These are phyloP conservation scores for Aurifilum marmelostoma DNA, from an alignment of 2,329 filamentous ascomycete genomes.

Conservation along the genomic window DNA sequence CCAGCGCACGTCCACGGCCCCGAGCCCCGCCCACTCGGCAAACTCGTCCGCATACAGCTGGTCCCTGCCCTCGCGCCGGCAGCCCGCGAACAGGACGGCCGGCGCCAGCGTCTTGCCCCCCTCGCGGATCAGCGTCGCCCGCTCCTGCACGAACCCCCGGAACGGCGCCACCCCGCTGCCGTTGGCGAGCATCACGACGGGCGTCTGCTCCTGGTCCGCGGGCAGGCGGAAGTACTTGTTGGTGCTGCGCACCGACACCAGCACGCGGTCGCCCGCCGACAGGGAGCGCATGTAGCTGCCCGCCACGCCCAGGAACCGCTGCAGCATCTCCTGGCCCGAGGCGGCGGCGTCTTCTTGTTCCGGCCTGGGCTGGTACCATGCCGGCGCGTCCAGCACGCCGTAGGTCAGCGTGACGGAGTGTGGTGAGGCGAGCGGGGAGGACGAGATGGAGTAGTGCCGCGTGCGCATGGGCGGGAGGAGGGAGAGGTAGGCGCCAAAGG, in stretches of 20 bases:
- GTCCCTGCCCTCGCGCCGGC: slow-evolving; percentile 41
- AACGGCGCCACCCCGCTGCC: slow-evolving; percentile 65
- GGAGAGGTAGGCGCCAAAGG: slow-evolving; percentile 68
- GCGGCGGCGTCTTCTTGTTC: slow-evolving; percentile 43
- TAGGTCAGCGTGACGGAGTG: slow-evolving; percentile 68
- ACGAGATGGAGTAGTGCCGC: slow-evolving; percentile 80
- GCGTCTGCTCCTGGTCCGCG: slow-evolving; percentile 46
- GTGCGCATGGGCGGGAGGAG: slow-evolving; percentile 79
- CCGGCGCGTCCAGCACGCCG: slow-evolving; percentile 62
- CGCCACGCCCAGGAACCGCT: slow-evolving; percentile 61
- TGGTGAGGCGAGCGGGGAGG: slow-evolving; percentile 66
- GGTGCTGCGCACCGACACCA: slow-evolving; percentile 53
- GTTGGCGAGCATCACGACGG: slow-evolving; percentile 55
- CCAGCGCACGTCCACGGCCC: slow-evolving; percentile 64
- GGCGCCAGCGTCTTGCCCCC: slow-evolving; percentile 71
- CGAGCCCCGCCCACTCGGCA: slow-evolving; percentile 63
- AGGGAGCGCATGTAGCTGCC: slow-evolving; percentile 62
- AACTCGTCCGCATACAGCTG: slow-evolving; percentile 37
- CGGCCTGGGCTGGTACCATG: slow-evolving; percentile 34
- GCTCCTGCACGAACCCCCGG: slow-evolving; percentile 65
- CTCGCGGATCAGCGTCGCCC: slow-evolving; percentile 50
- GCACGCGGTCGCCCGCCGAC: slow-evolving; percentile 46
- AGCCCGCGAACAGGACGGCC: slow-evolving; percentile 48
- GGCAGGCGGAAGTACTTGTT: slow-evolving; percentile 54
- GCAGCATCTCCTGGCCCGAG: slow-evolving; percentile 28